Evolutionary conservation across 1,284 basidiomycete genomes (phyloP).

Genomic region (Marasmius sp.): DNA sequence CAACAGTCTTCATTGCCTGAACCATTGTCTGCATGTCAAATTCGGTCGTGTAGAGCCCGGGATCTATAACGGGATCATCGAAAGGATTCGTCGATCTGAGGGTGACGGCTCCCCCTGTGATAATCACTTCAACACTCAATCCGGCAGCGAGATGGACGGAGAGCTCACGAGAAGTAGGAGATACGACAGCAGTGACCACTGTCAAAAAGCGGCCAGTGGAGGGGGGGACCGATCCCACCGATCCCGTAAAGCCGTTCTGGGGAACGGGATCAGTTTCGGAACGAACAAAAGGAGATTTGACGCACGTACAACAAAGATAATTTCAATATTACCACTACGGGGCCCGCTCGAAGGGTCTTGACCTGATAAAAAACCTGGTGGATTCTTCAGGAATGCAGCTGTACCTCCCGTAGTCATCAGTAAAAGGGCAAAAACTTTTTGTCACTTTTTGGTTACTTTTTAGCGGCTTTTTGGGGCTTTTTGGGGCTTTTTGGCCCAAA

Average conservation of each 20-base stretch:
- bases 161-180: constrained; percentile 16
- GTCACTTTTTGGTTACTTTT: no score
- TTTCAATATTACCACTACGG: background rate
- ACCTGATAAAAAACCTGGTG: constrained; percentile 1
- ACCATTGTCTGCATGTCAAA: constrained; percentile 16
- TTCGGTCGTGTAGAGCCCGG: constrained; percentile 19
- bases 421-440: no score
- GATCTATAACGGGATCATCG: constrained; percentile 29
- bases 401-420: background rate
- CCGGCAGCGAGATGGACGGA: background rate
- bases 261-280: background rate
- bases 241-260: background rate
- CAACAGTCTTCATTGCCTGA: constrained; percentile 12
- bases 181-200: constrained; percentile 10
- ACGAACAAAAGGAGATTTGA: background rate
- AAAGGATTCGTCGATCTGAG: constrained; percentile 25
- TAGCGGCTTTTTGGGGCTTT: no score
- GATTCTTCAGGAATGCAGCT: background rate
- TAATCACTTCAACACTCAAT: background rate
- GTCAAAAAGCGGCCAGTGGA: constrained; percentile 14
- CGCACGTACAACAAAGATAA: constrained; percentile 26
- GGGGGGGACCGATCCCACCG: constrained; percentile 3
- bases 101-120: constrained; percentile 9
- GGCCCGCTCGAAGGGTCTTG: background rate
- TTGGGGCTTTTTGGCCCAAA: no score